Evolutionary conservation across 805 yeast species (phyloP), one percentile per base, ranked within the genome.

Genomic region (Pichia paraexigua): DNA sequence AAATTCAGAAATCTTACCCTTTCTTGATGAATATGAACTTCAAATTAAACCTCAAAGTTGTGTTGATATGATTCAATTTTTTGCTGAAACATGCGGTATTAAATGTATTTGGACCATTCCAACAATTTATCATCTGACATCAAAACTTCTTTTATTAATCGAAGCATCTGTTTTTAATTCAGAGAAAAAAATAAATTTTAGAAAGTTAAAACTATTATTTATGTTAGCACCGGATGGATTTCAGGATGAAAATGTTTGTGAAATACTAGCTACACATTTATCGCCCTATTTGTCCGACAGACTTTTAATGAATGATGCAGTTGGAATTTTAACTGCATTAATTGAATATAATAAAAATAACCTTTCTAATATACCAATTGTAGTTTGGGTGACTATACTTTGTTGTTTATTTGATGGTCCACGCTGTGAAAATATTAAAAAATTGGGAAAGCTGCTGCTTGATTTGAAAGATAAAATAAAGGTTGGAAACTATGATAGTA

Each of bases 131-230:
- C 76, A 77, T 58, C 46, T 78, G 2, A 41, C 67, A 1, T 62
- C 74, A n/a, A 65, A 69, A 24, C 24, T 72, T 2, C 49, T 72
- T 2, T 35, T 62, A 2, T 42, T 59, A 3, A 42, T 74, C 2
- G 57, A 61, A 0, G 22, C 51, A 1, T 50, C 71, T 0, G 24
- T 58, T 1, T 54, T 64, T 22, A 28, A 43, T 22, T 60, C 64
- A 3, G 68, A 68, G 18, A 63, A 55, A 43, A 10, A 58, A 1
- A 15, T 61, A 5, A 48, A 54, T 27, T 40, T 77, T 7, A 63
- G 79, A 50, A 68, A 62, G 49, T 48, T 78, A 21, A 75, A 75
- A 51, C 53, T 71, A 2, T 50, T 76, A 7, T 56, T 71, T 9
- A 44, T 65, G 9, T 46, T 69, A 20, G 68, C 70, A 10, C 52